phyloP scores from a whole-genome alignment of 495 filamentous ascomycete species.

The Talaromyces thailandensis region DNA sequence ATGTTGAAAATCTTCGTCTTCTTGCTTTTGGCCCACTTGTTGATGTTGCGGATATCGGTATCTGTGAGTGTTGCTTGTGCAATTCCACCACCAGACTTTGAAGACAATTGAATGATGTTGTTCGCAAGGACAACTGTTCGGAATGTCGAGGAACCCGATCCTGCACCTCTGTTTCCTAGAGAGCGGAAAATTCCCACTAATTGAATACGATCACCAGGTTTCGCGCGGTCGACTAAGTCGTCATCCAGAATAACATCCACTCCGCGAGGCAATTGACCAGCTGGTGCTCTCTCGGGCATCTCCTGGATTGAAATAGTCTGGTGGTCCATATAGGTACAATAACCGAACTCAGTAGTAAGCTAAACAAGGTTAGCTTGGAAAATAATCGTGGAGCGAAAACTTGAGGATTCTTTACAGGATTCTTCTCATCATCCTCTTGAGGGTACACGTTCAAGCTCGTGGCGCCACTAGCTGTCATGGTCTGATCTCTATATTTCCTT shows the following conservation, averaged over 20 bases:
- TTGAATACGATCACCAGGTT: slow-evolving; percentile 93
- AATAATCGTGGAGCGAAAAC: not conserved
- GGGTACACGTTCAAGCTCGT: slow-evolving; percentile 88
- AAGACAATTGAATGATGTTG: slow-evolving; percentile 89
- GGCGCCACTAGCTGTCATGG: slow-evolving; percentile 83
- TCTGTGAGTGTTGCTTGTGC: slow-evolving; percentile 92
- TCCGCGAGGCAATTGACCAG: slow-evolving; percentile 88
- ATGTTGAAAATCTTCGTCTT: slow-evolving; percentile 90
- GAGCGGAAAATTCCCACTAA: slow-evolving; percentile 91
- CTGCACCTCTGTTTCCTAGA: slow-evolving; percentile 86
- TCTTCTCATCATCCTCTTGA: slow-evolving; percentile 80
- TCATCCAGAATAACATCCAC: slow-evolving; percentile 98
- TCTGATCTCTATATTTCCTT: slow-evolving; percentile 88
- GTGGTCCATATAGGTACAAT: slow-evolving; percentile 92
- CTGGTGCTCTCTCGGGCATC: slow-evolving; percentile 96
- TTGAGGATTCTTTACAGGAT: slow-evolving; percentile 36
- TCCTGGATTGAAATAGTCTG: slow-evolving; percentile 98
- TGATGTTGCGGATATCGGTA: slow-evolving; percentile 96
- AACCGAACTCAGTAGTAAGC: slow-evolving; percentile 90
- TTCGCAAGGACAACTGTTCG: slow-evolving; percentile 90
- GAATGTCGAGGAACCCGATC: slow-evolving; percentile 80
- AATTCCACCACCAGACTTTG: slow-evolving; percentile 90
- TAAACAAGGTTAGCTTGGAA: slow-evolving; percentile 18
- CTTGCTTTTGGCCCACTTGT: slow-evolving; percentile 73
- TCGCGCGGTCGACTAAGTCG: slow-evolving; percentile 88